Conservation (phyloP, 805 yeast genomes). For the Candida quercuum region DNA sequence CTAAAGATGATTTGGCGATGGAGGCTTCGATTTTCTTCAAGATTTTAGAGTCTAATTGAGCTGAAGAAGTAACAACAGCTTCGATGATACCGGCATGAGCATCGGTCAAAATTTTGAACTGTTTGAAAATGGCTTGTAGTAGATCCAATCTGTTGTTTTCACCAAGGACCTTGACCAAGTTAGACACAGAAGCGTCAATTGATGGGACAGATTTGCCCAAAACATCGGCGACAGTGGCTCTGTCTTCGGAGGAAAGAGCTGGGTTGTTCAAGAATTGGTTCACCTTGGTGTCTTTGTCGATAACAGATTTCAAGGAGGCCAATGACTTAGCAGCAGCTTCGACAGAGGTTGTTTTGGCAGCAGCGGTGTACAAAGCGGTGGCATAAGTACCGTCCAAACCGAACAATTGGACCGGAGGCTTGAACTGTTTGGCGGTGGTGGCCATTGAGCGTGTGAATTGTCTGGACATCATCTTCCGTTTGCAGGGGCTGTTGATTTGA, state of each 20-base stretch:
- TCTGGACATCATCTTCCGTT: slow-evolving; percentile 52
- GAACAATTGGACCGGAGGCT: slow-evolving; percentile 89
- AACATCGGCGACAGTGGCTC: slow-evolving; percentile 62
- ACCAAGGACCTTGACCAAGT: slow-evolving; percentile 80
- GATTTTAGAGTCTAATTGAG: slow-evolving; percentile 75
- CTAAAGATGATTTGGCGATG: slow-evolving; percentile 70
- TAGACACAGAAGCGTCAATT: slow-evolving; percentile 69
- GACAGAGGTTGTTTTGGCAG: slow-evolving; percentile 74
- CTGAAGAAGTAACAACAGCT: slow-evolving; percentile 87
- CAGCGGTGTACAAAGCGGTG: slow-evolving; percentile 87
- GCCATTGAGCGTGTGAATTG: slow-evolving; percentile 68
- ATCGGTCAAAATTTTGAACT: slow-evolving; percentile 74
- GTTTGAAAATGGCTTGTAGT: slow-evolving; percentile 57
- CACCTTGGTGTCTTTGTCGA: slow-evolving; percentile 61
- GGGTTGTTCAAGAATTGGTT: slow-evolving; percentile 69
- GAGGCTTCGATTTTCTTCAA: slow-evolving; percentile 76
- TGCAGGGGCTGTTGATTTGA: not conserved
- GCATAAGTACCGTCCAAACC: slow-evolving; percentile 98
- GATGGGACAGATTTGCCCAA: slow-evolving; percentile 37
- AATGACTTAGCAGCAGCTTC: slow-evolving; percentile 68
- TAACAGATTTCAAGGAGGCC: slow-evolving; percentile 45
- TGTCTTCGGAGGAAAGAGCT: slow-evolving; percentile 69
- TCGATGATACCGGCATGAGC: slow-evolving; percentile 90
- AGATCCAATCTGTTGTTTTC: slow-evolving; percentile 89
- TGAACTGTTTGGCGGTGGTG: slow-evolving; percentile 57